Evolutionary conservation across 164 flowering plant species (phyloP), one percentile per base, ranked within the genome.

Genomic region (Amborella trichopoda): DNA sequence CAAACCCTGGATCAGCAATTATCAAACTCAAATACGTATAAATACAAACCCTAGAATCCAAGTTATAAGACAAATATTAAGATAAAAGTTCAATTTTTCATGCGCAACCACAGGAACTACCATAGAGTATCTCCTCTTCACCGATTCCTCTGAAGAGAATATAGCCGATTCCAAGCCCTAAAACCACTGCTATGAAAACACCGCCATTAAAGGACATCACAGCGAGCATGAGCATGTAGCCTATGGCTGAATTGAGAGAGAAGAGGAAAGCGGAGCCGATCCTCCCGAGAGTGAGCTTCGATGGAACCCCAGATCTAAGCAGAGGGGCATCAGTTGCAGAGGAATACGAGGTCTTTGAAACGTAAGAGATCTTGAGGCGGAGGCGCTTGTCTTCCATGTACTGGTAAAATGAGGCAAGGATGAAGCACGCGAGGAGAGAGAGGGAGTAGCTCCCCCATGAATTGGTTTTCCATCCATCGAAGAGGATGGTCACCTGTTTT

Each of bases 201-300:
- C 94, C 86, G 0, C 76, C 78, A 36, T 84, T 84, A 42, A 67
- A 78, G 23, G 89, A 81, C 95, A 84, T 84, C 45, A 84, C 59
- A 12, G 90, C 83, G 19, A 84, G 62, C 95, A 85, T 85, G 58
- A 85, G 40, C 21, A 85, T 10, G 56, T 85, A 85, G 26, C 85
- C 90, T 41, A 81, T 60, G 46, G 74, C 81, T 16, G 91, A 62
- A 60, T 74, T 78, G 28, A 80, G 48, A 3, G 76, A 81, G 49
- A 82, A 82, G 50, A 72, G 40, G 12, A 58, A 30, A 4, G 75
- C 67, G 17, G 48, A 27, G 5, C 61, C 70, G 32, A 69, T 20
- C 18, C 32, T 38, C 11, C 36, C 4, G 39, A 25, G 19, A 16
- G 21, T 2, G 19, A 38, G 2, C 26, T 30, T 19, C 27, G 70